phyloP scores from a whole-genome alignment of 192 early-diverging fungal genomes.

The Diversispora eburnea region DNA sequence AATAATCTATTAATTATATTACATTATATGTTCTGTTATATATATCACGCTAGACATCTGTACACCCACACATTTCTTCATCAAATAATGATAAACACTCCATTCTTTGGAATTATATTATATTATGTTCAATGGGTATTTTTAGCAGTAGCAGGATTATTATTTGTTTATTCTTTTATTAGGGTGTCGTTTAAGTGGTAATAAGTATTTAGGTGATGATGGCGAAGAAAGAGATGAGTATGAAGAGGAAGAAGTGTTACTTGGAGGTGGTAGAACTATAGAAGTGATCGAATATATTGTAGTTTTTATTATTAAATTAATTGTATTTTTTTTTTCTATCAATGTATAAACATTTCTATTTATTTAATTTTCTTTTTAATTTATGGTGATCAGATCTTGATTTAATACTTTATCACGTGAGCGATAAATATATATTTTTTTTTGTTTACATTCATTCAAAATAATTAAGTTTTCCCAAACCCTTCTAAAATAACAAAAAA shows the following conservation, averaged over 20 bases:
- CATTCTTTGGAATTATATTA: constrained; percentile 51
- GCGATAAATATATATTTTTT: no score
- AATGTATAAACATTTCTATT: no score
- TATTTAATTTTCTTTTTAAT: no score
- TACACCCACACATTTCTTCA: constrained; percentile 52
- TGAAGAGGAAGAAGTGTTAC: constrained; percentile 33
- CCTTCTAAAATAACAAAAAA: no score
- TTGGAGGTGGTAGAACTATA: no score
- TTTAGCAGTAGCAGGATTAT: constrained; percentile 38
- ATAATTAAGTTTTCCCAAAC: no score
- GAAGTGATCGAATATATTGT: no score
- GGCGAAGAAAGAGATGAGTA: constrained; percentile 25
- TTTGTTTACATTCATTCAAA: no score
- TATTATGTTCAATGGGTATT: constrained; percentile 57
- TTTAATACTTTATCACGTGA: no score
- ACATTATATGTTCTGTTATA: background rate
- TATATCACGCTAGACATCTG: constrained; percentile 42
- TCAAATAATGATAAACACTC: constrained; percentile 46
- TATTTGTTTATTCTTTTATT: constrained; percentile 40
- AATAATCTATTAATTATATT: background rate
- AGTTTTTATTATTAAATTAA: no score
- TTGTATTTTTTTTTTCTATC: no score
- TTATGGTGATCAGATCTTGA: no score
- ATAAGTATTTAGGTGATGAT: constrained; percentile 20
- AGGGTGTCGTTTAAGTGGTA: constrained; percentile 22